Base-by-base conservation (phyloP, 2,329 filamentous ascomycete genomes). In the Sporothrix schenckii region DNA sequence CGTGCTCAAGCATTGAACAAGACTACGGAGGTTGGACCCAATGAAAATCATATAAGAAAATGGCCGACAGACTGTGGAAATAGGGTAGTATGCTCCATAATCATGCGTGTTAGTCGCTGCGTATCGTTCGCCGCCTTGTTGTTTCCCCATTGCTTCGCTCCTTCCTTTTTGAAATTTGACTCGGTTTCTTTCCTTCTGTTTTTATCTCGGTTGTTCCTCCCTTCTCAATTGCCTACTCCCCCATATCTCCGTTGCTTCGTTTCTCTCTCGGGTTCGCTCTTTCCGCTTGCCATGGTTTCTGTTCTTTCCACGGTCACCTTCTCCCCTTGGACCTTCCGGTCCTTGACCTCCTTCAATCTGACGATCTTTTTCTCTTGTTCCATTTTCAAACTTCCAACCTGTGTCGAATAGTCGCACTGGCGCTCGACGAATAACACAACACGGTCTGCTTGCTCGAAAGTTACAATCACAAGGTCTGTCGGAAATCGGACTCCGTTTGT, bases 161-260 rank as follows among this genome's bases (percentile, higher is more conserved):
- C 30, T 50, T 70, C 49, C 56, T 21, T 66, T 50, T 60, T 66
- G 61, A 54, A 41, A 19, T 30, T 56, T 70, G 30, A 19, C n/a
- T 56, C 41, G 56, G 9, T 39, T 66, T 30, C 52, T 14, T 66
- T 67, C 41, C 56, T 60, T 47, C n/a, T 67, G 47, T 41, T 41
- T 41, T 70, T 58, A 39, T 50, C 7, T 66, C 56, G 16, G n/a
- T 14, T 49, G 13, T 4, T 54, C 34, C 66, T 24, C n/a, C 2
- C 7, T 2, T 13, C 10, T 4, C 6, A 34, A 7, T 53, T 58
- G n/a, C 4, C 44, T 49, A 2, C 14, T 16, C 14, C 16, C 44
- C 14, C 34, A 34, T 34, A 34, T 49, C 13, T 19, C 44, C 14
- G 14, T 49, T 19, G 5, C 14, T 49, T 49, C 44, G 7, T 41